These are phyloP conservation scores for Fusarium torulosum DNA, from an alignment of 2,329 filamentous ascomycete species.

Conservation along the genomic window DNA sequence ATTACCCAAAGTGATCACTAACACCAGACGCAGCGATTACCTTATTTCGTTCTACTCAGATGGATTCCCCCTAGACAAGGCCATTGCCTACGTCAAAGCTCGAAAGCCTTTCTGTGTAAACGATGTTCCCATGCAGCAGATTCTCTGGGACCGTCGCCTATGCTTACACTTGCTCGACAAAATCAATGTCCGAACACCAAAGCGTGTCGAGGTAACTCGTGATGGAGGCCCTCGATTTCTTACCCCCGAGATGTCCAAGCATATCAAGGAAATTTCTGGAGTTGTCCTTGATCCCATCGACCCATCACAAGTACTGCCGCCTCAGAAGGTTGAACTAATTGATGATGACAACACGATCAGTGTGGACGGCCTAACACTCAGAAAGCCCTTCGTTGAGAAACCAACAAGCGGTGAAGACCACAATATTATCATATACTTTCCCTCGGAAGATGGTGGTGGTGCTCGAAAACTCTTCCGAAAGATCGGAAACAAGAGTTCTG, in stretches of 20 bases:
- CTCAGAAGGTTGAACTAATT: conserved; percentile 83
- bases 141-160: conserved; percentile 93
- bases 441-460: conserved; percentile 86
- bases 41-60: conserved; percentile 98
- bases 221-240: conserved; percentile 88
- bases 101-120: conserved; percentile 98
- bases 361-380: conserved; percentile 84
- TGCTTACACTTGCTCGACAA: conserved; percentile 90
- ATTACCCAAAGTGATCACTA: conserved; percentile 43
- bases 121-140: conserved; percentile 95
- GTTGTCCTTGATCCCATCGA: conserved; percentile 78
- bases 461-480: conserved; percentile 95
- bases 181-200: conserved; percentile 89
- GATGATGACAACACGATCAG: conserved; percentile 89
- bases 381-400: conserved; percentile 98
- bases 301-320: conserved; percentile 71
- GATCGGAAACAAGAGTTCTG: conserved; percentile 98
- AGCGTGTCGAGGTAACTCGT: conserved; percentile 88
- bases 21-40: conserved; percentile 74
- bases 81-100: conserved; percentile 92
- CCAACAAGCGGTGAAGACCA: conserved; percentile 98
- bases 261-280: conserved; percentile 84
- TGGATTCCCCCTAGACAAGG: conserved; percentile 96
- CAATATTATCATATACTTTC: conserved; percentile 98
- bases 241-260: conserved; percentile 81